phyloP scores from a whole-genome alignment of 73 alveolate genomes.

The Paramecium pentaurelia region DNA sequence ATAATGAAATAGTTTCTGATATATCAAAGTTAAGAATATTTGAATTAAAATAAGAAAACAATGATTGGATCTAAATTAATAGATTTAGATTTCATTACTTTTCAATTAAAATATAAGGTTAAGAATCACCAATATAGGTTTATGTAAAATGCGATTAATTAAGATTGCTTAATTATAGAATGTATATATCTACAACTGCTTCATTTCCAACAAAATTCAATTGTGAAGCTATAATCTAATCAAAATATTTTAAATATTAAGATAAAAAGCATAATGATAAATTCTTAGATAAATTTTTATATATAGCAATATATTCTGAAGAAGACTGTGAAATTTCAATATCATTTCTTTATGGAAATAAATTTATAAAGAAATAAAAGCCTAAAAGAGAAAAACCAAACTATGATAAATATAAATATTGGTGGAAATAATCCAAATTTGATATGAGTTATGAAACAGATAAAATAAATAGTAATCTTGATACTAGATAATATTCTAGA shows the following conservation, averaged over 20 bases:
- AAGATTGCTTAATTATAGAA: neutral
- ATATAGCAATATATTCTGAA: neutral
- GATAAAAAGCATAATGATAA: conserved; percentile 3
- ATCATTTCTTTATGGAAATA: neutral
- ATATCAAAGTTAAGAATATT: neutral
- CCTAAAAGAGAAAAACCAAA: conserved; percentile 16
- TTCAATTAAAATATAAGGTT: conserved; percentile 5
- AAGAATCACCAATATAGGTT: conserved; percentile 26
- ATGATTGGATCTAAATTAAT: neutral
- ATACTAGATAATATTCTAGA: neutral
- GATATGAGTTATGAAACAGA: neutral
- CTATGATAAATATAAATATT: conserved; percentile 1
- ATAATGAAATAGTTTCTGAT: neutral
- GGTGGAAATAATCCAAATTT: neutral
- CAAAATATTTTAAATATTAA: conserved; percentile 28
- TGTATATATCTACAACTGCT: conserved; percentile 31
- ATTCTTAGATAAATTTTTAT: neutral
- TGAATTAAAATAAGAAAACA: neutral
- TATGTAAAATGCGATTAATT: neutral
- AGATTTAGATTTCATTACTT: conserved; percentile 33
- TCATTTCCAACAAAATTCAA: conserved; percentile 15
- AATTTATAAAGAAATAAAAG: neutral
- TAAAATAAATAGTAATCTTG: neutral
- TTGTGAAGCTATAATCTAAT: conserved; percentile 12
- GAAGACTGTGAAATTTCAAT: neutral